A percentile compares a stretch with the other conserved stretches of the same genome.
Evolutionary conservation across 306 rosid species (phyloP).

Genomic region (Erythrophleum fordii): DNA sequence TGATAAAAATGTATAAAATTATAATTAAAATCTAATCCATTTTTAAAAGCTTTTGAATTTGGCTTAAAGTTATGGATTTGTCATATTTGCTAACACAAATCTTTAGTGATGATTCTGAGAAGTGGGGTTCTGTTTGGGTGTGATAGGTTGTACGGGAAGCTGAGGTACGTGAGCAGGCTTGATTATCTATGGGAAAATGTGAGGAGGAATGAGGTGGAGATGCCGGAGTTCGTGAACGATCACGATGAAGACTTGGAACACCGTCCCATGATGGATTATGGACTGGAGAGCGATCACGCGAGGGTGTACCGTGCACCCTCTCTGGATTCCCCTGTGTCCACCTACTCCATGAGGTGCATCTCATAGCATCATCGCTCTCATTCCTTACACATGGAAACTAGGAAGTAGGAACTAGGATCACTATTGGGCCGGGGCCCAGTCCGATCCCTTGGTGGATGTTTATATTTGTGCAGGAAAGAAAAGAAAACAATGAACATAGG

Average conservation of each 20-base stretch:
- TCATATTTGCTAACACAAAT: constrained; percentile 26
- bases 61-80: not conserved
- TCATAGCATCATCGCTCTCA: constrained; percentile 44
- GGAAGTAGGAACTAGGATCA: not conserved
- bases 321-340: constrained; percentile 56
- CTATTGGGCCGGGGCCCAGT: not conserved
- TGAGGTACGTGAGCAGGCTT: constrained; percentile 78
- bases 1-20: no score
- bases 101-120: not conserved
- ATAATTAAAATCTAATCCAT: no score
- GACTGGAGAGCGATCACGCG: constrained; percentile 86
- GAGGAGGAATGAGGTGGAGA: constrained; percentile 72
- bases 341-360: constrained; percentile 93
- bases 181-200: constrained; percentile 80
- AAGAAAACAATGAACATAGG: not conserved
- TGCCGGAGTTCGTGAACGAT: constrained; percentile 81
- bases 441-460: not conserved
- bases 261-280: constrained; percentile 94
- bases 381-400: no score
- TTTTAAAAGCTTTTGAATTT: not conserved
- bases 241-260: constrained; percentile 92
- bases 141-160: constrained; percentile 76
- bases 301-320: constrained; percentile 73
- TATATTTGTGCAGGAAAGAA: no score
- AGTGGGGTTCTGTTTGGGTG: constrained; percentile 9